Conservation (phyloP, 345 rosid species). For the Hirschfeldia incana region DNA sequence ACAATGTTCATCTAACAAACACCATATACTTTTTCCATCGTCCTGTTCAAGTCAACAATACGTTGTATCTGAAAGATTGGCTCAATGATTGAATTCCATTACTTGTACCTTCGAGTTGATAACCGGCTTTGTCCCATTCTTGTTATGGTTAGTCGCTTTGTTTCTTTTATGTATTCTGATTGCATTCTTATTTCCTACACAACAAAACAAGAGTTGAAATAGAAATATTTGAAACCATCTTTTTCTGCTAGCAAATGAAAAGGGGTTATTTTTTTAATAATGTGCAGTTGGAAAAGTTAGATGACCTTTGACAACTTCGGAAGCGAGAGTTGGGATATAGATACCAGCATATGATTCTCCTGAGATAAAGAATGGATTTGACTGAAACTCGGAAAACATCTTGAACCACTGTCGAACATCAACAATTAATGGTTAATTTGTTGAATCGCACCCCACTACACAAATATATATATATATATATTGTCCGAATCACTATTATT, state of each 20-base stretch:
- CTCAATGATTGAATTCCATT: not conserved
- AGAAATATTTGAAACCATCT: not conserved
- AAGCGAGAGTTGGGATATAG: slow-evolving; percentile 82
- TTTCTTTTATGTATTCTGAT: not conserved
- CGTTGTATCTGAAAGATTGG: not conserved
- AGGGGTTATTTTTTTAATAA: not conserved
- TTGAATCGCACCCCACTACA: not conserved
- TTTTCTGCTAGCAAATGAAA: not conserved
- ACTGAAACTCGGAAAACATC: slow-evolving; percentile 67
- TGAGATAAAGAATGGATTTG: slow-evolving; percentile 69
- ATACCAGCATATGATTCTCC: slow-evolving; percentile 95
- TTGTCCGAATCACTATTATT: not conserved
- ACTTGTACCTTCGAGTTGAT: slow-evolving; percentile 69
- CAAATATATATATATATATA: not conserved
- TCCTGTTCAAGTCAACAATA: no score
- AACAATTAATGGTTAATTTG: not conserved
- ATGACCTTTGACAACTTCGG: slow-evolving; percentile 71
- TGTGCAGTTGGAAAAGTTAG: not conserved
- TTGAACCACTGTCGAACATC: slow-evolving; percentile 71
- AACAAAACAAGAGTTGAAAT: not conserved
- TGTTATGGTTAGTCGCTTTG: not conserved
- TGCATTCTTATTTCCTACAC: slow-evolving; percentile 55
- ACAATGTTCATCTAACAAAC: no score
- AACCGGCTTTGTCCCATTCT: slow-evolving; percentile 52
- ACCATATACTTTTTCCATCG: no score